These are phyloP conservation scores for Fremontodendron californicum DNA, from an alignment of 345 rosid species.

Conservation along the genomic window DNA sequence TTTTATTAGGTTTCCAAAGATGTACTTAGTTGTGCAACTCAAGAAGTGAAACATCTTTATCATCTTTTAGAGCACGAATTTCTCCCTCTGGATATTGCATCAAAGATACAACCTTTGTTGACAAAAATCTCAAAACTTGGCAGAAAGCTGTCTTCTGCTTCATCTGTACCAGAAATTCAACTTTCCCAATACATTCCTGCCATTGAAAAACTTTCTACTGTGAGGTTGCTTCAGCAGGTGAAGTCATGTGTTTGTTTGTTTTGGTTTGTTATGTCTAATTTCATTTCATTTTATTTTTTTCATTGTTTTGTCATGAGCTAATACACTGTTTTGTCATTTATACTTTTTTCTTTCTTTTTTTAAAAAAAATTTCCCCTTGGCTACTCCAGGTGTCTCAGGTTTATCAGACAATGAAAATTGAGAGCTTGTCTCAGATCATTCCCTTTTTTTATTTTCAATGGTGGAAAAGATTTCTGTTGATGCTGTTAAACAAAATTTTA, in stretches of 20 bases:
- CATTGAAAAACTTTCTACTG: slow-evolving; percentile 77
- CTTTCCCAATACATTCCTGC: slow-evolving; percentile 70
- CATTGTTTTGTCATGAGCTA: background rate
- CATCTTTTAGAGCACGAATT: too few relatives aligned
- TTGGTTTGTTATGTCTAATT: too few relatives aligned
- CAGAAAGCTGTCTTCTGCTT: too few relatives aligned
- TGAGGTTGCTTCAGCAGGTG: slow-evolving; percentile 91
- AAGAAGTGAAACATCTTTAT: too few relatives aligned
- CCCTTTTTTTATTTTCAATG: slow-evolving; percentile 76
- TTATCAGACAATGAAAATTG: too few relatives aligned
- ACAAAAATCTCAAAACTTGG: too few relatives aligned
- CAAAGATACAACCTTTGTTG: too few relatives aligned
- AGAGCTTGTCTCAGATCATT: slow-evolving; percentile 66
- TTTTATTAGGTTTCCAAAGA: slow-evolving; percentile 71
- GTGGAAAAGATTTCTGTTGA: slow-evolving; percentile 92
- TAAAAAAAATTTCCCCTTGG: background rate
- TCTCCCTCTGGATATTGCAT: too few relatives aligned
- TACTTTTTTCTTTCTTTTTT: background rate
- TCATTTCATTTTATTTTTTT: too few relatives aligned
- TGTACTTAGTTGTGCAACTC: slow-evolving; percentile 81
- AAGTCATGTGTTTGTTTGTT: too few relatives aligned
- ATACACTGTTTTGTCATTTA: background rate
- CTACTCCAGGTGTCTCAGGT: too few relatives aligned
- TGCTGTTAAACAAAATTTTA: slow-evolving; percentile 71
- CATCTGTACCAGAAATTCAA: too few relatives aligned